phyloP scores from a whole-genome alignment of 768 basidiomycete genomes.

The Symmetrospora coprosmae region DNA sequence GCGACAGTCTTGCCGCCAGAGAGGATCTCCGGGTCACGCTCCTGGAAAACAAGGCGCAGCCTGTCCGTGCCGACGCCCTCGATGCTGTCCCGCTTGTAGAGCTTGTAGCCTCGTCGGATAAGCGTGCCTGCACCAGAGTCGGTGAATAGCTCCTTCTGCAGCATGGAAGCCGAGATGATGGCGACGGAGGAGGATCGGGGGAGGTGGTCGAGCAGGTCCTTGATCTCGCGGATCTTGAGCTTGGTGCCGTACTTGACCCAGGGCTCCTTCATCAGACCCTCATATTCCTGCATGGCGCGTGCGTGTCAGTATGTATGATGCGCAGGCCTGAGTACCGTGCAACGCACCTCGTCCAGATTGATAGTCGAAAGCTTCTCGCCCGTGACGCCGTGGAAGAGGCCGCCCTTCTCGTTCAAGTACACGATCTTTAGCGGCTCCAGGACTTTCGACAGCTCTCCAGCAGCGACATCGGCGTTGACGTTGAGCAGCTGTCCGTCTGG shows the following conservation, averaged over 20 bases:
- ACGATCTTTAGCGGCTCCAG: constrained; percentile 98
- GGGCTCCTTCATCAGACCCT: constrained; percentile 85
- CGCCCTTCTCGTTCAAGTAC: constrained; percentile 95
- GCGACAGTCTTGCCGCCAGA: constrained; percentile 71
- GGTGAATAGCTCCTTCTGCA: constrained; percentile 97
- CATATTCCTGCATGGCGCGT: constrained; percentile 57
- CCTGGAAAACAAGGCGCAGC: constrained; percentile 83
- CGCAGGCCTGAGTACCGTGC: not conserved
- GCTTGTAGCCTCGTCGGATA: constrained; percentile 93
- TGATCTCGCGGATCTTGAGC: constrained; percentile 96
- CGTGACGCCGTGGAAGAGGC: constrained; percentile 90
- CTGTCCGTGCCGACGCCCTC: constrained; percentile 81
- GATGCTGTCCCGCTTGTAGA: constrained; percentile 72
- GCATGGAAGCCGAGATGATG: constrained; percentile 78
- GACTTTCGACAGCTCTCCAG: constrained; percentile 93
- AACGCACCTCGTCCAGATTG: constrained; percentile 79
- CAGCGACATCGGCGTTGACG: constrained; percentile 96
- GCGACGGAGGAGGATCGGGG: constrained; percentile 96
- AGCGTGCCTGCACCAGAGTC: constrained; percentile 95
- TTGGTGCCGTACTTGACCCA: constrained; percentile 99
- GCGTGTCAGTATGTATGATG: not conserved
- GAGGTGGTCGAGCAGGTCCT: constrained; percentile 92
- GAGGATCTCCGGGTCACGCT: constrained; percentile 84
- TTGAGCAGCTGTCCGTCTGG: constrained; percentile 96
- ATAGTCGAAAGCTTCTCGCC: constrained; percentile 92